Evolutionary conservation across 129 eudicot genomes (phyloP), one percentile per base, ranked within the genome.

Genomic region (Apium graveolens): DNA sequence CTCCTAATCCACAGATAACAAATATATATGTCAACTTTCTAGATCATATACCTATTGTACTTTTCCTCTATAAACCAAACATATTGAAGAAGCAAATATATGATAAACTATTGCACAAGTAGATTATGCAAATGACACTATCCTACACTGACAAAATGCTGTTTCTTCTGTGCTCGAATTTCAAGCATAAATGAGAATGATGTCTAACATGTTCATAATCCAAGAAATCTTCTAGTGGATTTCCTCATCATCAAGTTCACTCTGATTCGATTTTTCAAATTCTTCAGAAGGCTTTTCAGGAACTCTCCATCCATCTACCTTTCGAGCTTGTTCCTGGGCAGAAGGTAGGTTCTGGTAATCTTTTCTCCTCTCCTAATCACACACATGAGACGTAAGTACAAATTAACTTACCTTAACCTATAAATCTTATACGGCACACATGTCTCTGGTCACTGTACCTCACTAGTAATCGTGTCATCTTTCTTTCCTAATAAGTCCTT

Each of bases 331-430:
- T 74, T 86, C 86, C 45, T 81, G 53, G 68, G 86, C 80, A 70
- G 90, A 84, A 41, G 94, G 96, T 69, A 90, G 74, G 41, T 85
- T 80, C 42, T 78, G 82, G 76, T 73, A 83, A 79, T 87, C 87
- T 76, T 85, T 73, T 78, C 78, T 42, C 74, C 35, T 78, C 46
- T 78, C 90, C 93, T 87, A 55, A 43, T 34, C 24, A 63, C 72
- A 79, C 42, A 45, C 0, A 78, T 38, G 4, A 10, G 55, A 60
- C 9, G 7, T 72, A n/a, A 72, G 51, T 65, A 69, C 12, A 35
- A 18, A 35, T 35, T 69, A 14, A 35, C n/a, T 17, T 5, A 68
- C 0, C 42, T 27, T 35, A 69, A 69, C 42, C 12, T 24, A 26
- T 1, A 43, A 73, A 41, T 41, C 4, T 41, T 73, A 73, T 44